phyloP scores from a whole-genome alignment of 345 rosid species.

The Xanthoceras sorbifolium region DNA sequence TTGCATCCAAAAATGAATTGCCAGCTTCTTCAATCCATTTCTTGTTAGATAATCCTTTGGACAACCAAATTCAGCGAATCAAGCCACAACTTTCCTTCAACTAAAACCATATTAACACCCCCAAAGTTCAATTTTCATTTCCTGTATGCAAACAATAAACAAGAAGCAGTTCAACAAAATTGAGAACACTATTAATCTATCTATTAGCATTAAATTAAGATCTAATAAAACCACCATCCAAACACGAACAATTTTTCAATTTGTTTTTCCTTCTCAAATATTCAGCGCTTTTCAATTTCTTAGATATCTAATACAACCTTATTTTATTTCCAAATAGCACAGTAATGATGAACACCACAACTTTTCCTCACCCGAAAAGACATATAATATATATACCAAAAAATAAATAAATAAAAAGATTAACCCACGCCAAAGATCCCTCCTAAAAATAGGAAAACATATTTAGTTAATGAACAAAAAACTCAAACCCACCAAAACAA shows the following conservation, averaged over 20 bases:
- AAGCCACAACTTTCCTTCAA: constrained; percentile 12
- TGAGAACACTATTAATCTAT: constrained; percentile 6
- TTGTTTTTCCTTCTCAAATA: not conserved
- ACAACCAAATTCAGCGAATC: constrained; percentile 10
- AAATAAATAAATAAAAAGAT: not conserved
- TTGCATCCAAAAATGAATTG: constrained; percentile 48
- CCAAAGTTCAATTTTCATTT: constrained; percentile 23
- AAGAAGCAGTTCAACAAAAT: constrained; percentile 6
- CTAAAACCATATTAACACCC: constrained; percentile 14
- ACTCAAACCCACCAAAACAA: constrained; percentile 22
- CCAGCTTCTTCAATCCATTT: constrained; percentile 47
- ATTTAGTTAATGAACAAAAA: constrained; percentile 12
- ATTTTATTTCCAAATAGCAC: constrained; percentile 15
- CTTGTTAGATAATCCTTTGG: not conserved
- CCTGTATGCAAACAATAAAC: constrained; percentile 19
- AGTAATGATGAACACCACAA: constrained; percentile 29
- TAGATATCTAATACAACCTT: not conserved
- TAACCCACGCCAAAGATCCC: constrained; percentile 8
- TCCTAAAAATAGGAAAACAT: constrained; percentile 3
- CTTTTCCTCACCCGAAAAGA: constrained; percentile 17
- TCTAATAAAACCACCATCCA: constrained; percentile 26
- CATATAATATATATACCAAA: not conserved
- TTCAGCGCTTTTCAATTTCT: constrained; percentile 1
- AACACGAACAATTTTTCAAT: constrained; percentile 10
- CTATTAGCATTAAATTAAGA: constrained; percentile 24